These are phyloP conservation scores for Oropetium thomaeum DNA, from an alignment of 176 grass and related monocot species.

Conservation along the genomic window DNA sequence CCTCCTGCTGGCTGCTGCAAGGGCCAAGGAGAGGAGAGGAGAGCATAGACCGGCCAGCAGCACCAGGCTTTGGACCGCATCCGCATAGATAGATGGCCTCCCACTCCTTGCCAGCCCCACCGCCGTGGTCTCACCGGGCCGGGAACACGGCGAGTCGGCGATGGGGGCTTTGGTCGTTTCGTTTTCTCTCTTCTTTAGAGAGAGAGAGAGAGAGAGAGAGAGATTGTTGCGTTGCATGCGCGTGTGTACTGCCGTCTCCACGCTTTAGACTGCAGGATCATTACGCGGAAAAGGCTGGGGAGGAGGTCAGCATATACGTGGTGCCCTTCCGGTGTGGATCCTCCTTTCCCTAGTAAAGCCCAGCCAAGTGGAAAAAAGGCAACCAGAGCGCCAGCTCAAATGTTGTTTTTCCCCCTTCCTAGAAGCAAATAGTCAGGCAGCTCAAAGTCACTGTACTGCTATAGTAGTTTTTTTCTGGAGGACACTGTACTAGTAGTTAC, in stretches of 20 bases:
- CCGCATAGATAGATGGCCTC: no score
- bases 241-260: not conserved
- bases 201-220: no score
- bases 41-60: no score
- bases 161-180: no score
- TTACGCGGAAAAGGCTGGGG: not conserved
- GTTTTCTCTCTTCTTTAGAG: no score
- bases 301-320: not conserved
- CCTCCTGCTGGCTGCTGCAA: no score
- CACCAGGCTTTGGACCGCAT: not conserved
- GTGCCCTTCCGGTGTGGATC: not conserved
- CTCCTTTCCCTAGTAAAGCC: not conserved
- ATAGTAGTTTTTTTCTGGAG: no score
- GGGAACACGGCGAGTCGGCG: not conserved
- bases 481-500: no score
- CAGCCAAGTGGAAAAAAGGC: not conserved
- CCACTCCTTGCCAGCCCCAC: no score
- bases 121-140: no score
- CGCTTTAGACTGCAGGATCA: constrained; percentile 18
- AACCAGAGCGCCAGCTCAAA: not conserved
- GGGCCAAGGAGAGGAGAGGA: no score
- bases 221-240: not conserved
- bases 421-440: not conserved
- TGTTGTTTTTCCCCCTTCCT: not conserved
- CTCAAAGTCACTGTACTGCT: not conserved